A percentile compares a stretch with the other conserved stretches of the same genome.
These are phyloP conservation scores for Cryptococcus sp. DNA, from an alignment of 1,284 basidiomycete genomes.

Conservation along the genomic window DNA sequence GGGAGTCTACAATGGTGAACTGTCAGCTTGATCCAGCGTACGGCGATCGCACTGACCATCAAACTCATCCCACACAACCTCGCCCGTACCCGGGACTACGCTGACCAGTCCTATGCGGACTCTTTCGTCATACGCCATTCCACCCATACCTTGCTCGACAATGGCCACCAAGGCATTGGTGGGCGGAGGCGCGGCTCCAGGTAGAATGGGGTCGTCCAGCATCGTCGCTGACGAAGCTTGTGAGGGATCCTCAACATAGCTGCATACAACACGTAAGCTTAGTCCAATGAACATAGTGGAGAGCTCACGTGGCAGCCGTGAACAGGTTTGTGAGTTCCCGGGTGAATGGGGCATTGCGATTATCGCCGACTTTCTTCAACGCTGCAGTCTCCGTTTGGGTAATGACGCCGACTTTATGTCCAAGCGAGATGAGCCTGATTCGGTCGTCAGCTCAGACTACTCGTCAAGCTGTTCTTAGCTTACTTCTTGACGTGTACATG, in stretches of 20 bases:
- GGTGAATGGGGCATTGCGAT: slow-evolving; percentile 76
- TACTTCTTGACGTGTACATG: slow-evolving; percentile 87
- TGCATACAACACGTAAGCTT: slow-evolving; percentile 17
- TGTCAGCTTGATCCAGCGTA: background rate
- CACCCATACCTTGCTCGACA: slow-evolving; percentile 64
- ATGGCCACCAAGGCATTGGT: slow-evolving; percentile 57
- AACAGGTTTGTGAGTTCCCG: slow-evolving; percentile 79
- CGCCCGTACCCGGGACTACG: slow-evolving; percentile 83
- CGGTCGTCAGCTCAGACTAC: too few relatives aligned
- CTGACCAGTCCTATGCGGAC: slow-evolving; percentile 74
- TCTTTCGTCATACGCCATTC: slow-evolving; percentile 61
- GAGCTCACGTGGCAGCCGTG: slow-evolving; percentile 80
- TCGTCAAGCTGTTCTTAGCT: slow-evolving; percentile 17
- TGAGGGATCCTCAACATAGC: slow-evolving; percentile 52
- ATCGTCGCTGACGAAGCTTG: slow-evolving; percentile 38
- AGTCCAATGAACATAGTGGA: background rate
- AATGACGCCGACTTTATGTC: slow-evolving; percentile 88
- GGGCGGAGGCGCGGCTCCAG: slow-evolving; percentile 41
- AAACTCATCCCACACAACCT: slow-evolving; percentile 90
- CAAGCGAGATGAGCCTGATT: slow-evolving; percentile 74
- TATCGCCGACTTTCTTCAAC: slow-evolving; percentile 86
- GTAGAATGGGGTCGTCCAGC: slow-evolving; percentile 36
- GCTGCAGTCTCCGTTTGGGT: slow-evolving; percentile 94
- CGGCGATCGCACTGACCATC: slow-evolving; percentile 59
- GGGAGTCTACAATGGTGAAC: slow-evolving; percentile 60